A percentile compares a stretch with the other conserved stretches of the same genome.
phyloP scores from a whole-genome alignment of 257 asterid genomes.

The Solanum okadae region DNA sequence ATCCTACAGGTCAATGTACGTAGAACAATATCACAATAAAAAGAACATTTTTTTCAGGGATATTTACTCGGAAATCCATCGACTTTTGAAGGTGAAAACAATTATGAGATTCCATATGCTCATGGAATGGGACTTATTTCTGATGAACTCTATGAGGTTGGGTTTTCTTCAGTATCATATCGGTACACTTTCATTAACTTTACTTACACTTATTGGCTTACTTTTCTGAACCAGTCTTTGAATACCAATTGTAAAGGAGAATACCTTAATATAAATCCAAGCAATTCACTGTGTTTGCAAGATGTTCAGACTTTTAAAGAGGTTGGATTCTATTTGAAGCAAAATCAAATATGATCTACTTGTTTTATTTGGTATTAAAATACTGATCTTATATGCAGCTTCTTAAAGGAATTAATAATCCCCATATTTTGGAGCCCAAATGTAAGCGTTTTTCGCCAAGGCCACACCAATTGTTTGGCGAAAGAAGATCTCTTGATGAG shows the following conservation, averaged over 20 bases:
- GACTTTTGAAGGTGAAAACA: not conserved
- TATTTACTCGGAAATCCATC: constrained; percentile 17
- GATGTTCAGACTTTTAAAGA: constrained; percentile 4
- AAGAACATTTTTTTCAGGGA: constrained; percentile 5
- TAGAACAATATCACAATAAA: not conserved
- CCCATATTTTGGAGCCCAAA: constrained; percentile 7
- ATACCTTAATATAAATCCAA: not conserved
- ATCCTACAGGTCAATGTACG: not conserved
- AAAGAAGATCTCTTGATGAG: constrained; percentile 9
- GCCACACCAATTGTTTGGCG: not conserved
- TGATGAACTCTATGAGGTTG: constrained; percentile 10
- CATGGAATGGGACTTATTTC: constrained; percentile 14
- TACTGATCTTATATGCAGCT: constrained; percentile 3
- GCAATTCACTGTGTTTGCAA: not conserved
- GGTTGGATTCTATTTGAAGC: not conserved
- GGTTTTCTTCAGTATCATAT: not conserved
- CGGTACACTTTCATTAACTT: not conserved
- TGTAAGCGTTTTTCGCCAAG: constrained; percentile 1
- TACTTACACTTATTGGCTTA: not conserved
- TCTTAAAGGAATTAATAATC: not conserved
- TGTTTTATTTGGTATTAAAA: not conserved
- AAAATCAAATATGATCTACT: not conserved
- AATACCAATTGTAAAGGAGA: constrained; percentile 7
- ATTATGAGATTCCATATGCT: not conserved
- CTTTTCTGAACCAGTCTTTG: constrained; percentile 8